A percentile compares a stretch with the other conserved stretches of the same genome.
Evolutionary conservation across 2,329 filamentous ascomycete genomes (phyloP).

Genomic region (Aquanectria penicillioides): DNA sequence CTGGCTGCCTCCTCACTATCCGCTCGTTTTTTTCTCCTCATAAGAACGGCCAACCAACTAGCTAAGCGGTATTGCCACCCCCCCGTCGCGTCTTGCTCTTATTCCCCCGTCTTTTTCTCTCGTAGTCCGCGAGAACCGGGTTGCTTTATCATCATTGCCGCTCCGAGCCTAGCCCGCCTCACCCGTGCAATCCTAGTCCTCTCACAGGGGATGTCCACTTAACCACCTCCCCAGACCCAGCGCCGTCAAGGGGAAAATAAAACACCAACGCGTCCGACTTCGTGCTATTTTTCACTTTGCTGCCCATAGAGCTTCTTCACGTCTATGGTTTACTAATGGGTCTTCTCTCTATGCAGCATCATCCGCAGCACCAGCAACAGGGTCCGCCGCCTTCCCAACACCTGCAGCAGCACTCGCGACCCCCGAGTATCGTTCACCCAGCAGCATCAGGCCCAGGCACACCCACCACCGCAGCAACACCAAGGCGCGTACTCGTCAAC

Average conservation of each 20-base stretch:
- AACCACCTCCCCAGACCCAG: conserved; percentile 57
- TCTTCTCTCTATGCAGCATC: conserved; percentile 76
- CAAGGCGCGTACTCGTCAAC: conserved; percentile 74
- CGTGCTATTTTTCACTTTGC: conserved; percentile 47
- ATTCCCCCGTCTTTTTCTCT: conserved; percentile 36
- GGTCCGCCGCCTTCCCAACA: conserved; percentile 74
- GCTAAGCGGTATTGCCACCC: conserved; percentile 45
- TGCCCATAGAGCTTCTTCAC: conserved; percentile 48
- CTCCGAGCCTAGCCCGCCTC: conserved; percentile 60
- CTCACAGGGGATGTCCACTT: conserved; percentile 51
- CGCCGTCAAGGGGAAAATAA: conserved; percentile 59
- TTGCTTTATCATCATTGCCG: conserved; percentile 52
- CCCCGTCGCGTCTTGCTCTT: conserved; percentile 33
- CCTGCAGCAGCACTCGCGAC: conserved; percentile 77
- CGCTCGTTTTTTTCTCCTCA: conserved; percentile 17
- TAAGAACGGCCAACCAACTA: conserved; percentile 23
- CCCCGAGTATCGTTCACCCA: conserved; percentile 79
- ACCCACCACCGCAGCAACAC: conserved; percentile 71
- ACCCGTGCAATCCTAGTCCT: conserved; percentile 61
- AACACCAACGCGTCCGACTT: conserved; percentile 61
- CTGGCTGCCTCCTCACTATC: conserved; percentile 25
- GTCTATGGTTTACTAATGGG: conserved; percentile 64
- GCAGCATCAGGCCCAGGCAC: conserved; percentile 74
- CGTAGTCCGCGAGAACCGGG: conserved; percentile 45
- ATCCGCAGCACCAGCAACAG: conserved; percentile 78